Percentiles rank a stretch among this genome's conserved stretches.
Conservation (phyloP, 2,329 filamentous ascomycete species). For the Didymella pinodella region DNA sequence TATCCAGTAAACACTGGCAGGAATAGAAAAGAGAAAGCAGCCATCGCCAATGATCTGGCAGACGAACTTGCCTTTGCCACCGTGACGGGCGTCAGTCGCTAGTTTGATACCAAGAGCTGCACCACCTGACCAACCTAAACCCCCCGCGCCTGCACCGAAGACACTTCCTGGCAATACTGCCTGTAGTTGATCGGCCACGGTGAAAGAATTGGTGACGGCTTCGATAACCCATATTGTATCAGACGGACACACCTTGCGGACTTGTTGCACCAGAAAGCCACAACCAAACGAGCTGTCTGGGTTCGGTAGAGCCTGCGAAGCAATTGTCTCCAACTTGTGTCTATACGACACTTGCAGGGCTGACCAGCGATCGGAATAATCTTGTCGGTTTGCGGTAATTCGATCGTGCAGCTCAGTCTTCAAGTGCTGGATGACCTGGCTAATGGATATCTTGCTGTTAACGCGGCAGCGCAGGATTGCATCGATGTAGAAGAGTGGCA, state of each 20-base stretch:
- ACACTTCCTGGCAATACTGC: conserved; percentile 74
- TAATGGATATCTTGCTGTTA: conserved; percentile 64
- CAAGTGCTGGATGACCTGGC: conserved; percentile 73
- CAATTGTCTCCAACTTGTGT: no score
- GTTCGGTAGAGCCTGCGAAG: conserved; percentile 63
- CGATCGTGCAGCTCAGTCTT: conserved; percentile 25
- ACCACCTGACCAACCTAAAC: conserved; percentile 82
- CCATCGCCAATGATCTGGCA: conserved; percentile 69
- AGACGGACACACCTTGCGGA: conserved; percentile 65
- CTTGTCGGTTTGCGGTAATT: conserved; percentile 17
- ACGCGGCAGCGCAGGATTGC: conserved; percentile 61
- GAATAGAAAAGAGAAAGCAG: conserved; percentile 71
- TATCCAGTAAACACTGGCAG: conserved; percentile 74
- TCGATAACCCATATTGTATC: conserved; percentile 81
- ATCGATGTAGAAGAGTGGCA: conserved; percentile 66
- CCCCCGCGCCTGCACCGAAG: conserved; percentile 81
- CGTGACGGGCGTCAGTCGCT: conserved; percentile 60
- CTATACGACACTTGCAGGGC: no score
- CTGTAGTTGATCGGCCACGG: conserved; percentile 75
- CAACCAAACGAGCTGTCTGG: no score
- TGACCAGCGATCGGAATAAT: no score
- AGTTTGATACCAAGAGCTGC: conserved; percentile 78
- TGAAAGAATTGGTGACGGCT: conserved; percentile 74
- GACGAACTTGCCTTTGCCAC: conserved; percentile 53
- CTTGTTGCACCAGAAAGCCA: background rate